A percentile compares a stretch with the other conserved stretches of the same genome.
These are phyloP conservation scores for Thermothielavioides terrestris DNA, from an alignment of 495 filamentous ascomycete species.

Conservation along the genomic window DNA sequence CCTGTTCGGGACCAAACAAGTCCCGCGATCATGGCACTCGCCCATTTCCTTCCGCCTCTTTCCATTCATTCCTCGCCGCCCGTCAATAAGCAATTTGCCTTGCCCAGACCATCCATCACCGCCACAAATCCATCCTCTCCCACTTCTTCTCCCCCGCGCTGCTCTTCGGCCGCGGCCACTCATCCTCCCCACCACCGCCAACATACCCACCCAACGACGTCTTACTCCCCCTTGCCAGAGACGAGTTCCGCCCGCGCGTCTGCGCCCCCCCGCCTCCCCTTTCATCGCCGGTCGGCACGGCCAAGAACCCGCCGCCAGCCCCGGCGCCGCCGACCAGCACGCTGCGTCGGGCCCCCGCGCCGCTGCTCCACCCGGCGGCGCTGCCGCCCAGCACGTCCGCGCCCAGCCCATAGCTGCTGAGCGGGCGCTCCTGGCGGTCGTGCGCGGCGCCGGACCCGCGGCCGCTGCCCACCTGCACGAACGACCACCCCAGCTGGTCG, in stretches of 20 bases:
- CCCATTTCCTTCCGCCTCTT: not conserved
- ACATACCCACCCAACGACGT: slow-evolving; percentile 1
- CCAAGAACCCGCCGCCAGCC: slow-evolving; percentile 72
- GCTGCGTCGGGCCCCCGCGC: slow-evolving; percentile 38
- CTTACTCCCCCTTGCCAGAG: not conserved
- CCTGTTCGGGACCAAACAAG: not conserved
- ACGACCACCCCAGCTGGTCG: slow-evolving; percentile 73
- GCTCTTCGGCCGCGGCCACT: slow-evolving; percentile 37
- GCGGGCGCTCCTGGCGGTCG: slow-evolving; percentile 32
- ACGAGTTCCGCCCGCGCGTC: not conserved
- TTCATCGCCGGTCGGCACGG: slow-evolving; percentile 72
- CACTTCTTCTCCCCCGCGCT: slow-evolving; percentile 33
- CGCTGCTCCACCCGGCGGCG: slow-evolving; percentile 32
- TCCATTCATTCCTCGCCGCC: not conserved
- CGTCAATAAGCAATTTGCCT: not conserved
- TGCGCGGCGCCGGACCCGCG: too few relatives aligned
- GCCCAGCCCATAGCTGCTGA: slow-evolving; percentile 45
- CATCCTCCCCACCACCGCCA: slow-evolving; percentile 21
- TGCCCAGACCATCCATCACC: too few relatives aligned
- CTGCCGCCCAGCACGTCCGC: slow-evolving; percentile 28
- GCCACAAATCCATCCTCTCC: slow-evolving; percentile 39
- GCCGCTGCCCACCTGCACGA: slow-evolving; percentile 36
- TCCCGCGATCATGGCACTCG: not conserved
- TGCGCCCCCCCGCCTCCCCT: slow-evolving; percentile 61
- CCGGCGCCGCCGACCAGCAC: slow-evolving; percentile 59